Evolutionary conservation across 2,329 filamentous ascomycete species (phyloP), one percentile per base, ranked within the genome.

Genomic region (Proliferodiscus dingleyae): DNA sequence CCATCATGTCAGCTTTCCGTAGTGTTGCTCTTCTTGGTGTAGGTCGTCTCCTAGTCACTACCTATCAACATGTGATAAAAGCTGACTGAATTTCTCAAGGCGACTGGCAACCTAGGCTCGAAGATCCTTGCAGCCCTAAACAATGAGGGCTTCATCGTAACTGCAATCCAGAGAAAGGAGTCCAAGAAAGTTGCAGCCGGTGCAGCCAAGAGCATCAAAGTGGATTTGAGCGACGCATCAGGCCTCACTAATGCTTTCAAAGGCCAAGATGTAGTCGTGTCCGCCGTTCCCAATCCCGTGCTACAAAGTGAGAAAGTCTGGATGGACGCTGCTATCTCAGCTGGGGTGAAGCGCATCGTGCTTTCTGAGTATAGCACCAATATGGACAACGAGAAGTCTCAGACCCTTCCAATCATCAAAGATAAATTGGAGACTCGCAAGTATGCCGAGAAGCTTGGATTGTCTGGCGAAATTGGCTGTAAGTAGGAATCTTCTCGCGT

Each of bases 331-430:
- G 71, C 77, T 10, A 68, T 75, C 30, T 69, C 70, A 16, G 78
- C 77, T 1, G 74, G 76, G 13, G 76, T 83, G 7, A 70, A 75
- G 56, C 70, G 77, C 19, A 80, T 81, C 64, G 67, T 83, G 24
- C 77, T 78, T 2, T 74, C 73, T 8, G 78, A 83, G 46, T 83
- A 72, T 37, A 64, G 63, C 30, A 60, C 63, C 30, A 61, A 67
- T 64, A 61, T 49, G 3, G 45, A 52, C n/a, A 43, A 24, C 15
- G 23, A 44, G n/a, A 24, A 18, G 4, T 41, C 47, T 5, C 28
- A 46, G 10, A 43, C 26, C 5, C 22, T 47, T 2, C 44, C 49
- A 13, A 45, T 52, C 10, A 23, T 51, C 23, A 38, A 41, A 7
- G 41, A 47, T 10, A 51, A 53, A 24, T 21, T 50, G 8, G 43